Evolutionary conservation across 768 basidiomycete genomes (phyloP), one percentile per base, ranked within the genome.

Genomic region (Punctularia strigosozonata): DNA sequence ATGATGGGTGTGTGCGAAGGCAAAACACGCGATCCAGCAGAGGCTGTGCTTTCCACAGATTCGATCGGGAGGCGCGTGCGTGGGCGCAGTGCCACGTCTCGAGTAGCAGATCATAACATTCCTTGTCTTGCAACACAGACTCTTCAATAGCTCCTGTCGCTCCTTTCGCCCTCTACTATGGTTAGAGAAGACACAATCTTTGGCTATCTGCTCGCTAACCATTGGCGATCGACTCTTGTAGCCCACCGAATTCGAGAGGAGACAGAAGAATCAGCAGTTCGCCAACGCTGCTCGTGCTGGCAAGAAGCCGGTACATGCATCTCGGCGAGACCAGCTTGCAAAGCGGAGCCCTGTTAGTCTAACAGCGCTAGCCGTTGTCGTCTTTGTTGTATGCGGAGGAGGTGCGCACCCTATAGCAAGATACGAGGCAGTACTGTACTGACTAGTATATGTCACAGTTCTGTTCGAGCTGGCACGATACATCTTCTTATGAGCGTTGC

Each of bases 171-270:
- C n/a, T n/a, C n/a, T n/a, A n/a, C n/a, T n/a, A n/a, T n/a, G n/a
- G n/a, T n/a, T n/a, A n/a, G n/a, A n/a, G n/a, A n/a, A n/a, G n/a
- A n/a, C n/a, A n/a, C n/a, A n/a, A n/a, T n/a, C n/a, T n/a, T n/a
- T n/a, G n/a, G n/a, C n/a, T n/a, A n/a, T n/a, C n/a, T n/a, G n/a
- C n/a, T n/a, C n/a, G n/a, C n/a, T n/a, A n/a, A n/a, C n/a, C n/a
- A 33, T 14, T 4, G 4, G 8, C 22, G 44, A 38, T 42, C 40
- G 22, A 38, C 15, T 15, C n/a, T 21, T 23, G 34, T 50, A 86
- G 82, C 83, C 84, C 38, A 84, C 80, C 39, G 74, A 82, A 65
- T 86, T 83, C 55, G 85, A 88, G 51, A 69, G 87, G 61, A 78
- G 82, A 49, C 74, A 77, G 52, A 74, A 75, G 58, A 90, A 88